Evolutionary conservation across 169 alveolate species (phyloP), one percentile per base, ranked within the genome.

Genomic region (Cryptosporidium felis): DNA sequence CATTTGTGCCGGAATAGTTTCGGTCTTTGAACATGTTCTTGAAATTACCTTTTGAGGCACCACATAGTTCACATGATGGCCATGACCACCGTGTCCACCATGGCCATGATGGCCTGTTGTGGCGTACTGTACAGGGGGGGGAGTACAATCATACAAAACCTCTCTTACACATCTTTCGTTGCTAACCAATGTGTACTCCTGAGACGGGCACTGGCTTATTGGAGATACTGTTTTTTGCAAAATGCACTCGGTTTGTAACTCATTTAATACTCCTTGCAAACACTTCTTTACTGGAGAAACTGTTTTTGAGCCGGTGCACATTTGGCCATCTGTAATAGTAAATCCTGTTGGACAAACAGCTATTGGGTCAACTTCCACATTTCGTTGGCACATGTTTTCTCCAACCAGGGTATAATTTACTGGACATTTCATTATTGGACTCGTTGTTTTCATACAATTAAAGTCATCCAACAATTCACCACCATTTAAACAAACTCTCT

Each of bases 271-370:
- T 14, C 82, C 82, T 26, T 44, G 51, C 21, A 49, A 9, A 66
- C 82, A 66, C 9, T 49, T 66, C 59, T 66, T 66, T 23, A 66
- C 30, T 44, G 82, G 82, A 47, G 82, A 36, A 28, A 66, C 62
- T 16, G 82, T 66, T 30, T 46, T 66, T 44, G 65, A 46, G 32
- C 82, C 82, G n/a, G 65, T 66, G 30, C 82, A 66, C 82, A 66
- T 66, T 44, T 66, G 82, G 4, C 82, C 82, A 32, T 66, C 82
- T 8, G 82, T 66, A 16, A 66, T 32, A 44, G 65, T 66, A 9
- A 45, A 66, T 45, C 82, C 82, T 21, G 45, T 16, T 46, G 82
- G 82, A 49, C 82, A 66, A 0, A 66, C 62, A 6, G 63, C 82
- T 30, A 66, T 46, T 5, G 82, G 82, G 5, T 44, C 65, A 21